phyloP scores from a whole-genome alignment of 208 protist genomes.

The Trypanosoma lewisi region DNA sequence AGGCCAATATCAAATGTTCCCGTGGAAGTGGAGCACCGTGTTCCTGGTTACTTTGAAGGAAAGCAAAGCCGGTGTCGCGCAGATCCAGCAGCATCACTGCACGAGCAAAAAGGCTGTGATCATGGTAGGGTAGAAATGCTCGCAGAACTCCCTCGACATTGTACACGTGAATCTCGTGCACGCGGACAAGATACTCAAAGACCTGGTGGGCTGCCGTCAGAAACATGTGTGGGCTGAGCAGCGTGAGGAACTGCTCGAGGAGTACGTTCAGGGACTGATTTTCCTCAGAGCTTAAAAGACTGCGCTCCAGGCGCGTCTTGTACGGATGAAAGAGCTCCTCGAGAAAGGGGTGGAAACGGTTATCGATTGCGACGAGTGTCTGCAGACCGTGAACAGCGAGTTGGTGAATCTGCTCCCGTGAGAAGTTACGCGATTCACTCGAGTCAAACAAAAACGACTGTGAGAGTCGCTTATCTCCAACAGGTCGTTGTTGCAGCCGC shows the following conservation, averaged over 20 bases:
- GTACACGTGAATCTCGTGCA: slow-evolving; percentile 85
- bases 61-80: slow-evolving; percentile 84
- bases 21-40: slow-evolving; percentile 72
- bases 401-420: slow-evolving; percentile 83
- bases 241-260: slow-evolving; percentile 67
- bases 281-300: slow-evolving; percentile 43
- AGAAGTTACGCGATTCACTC: slow-evolving; percentile 68
- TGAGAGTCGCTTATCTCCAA: slow-evolving; percentile 51
- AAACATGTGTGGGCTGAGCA: slow-evolving; percentile 84
- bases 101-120: slow-evolving; percentile 82
- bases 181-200: slow-evolving; percentile 83
- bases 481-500: slow-evolving; percentile 67
- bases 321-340: slow-evolving; percentile 60
- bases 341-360: slow-evolving; percentile 79
- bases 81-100: slow-evolving; percentile 78
- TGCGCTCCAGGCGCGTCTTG: slow-evolving; percentile 65
- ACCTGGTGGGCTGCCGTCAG: slow-evolving; percentile 84
- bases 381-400: slow-evolving; percentile 70
- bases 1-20: slow-evolving; percentile 68
- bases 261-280: slow-evolving; percentile 34
- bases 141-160: slow-evolving; percentile 68
- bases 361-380: slow-evolving; percentile 75
- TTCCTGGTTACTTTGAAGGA: slow-evolving; percentile 76
- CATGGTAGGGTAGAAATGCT: slow-evolving; percentile 83
- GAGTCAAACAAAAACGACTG: slow-evolving; percentile 83